Conservation (phyloP, 805 yeast genomes). For the Starmerella stellata region DNA sequence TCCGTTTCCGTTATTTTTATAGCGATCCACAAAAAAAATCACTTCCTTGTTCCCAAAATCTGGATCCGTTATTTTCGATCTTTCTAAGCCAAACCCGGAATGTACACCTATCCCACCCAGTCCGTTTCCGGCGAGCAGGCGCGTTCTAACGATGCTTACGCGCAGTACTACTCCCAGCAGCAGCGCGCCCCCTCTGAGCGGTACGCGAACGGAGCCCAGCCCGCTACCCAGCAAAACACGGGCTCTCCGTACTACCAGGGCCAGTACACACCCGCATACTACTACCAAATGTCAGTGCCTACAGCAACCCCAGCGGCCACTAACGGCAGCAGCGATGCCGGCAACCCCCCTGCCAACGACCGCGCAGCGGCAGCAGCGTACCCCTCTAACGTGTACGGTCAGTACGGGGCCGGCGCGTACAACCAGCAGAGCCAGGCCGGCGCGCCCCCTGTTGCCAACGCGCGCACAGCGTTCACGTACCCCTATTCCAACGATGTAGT, state of each 20-base stretch:
- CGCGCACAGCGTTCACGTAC: slow-evolving; percentile 2
- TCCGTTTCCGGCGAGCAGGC: slow-evolving; percentile 4
- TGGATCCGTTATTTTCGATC: too few species aligned
- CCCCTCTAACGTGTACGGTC: background rate
- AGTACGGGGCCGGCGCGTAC: slow-evolving; percentile 9
- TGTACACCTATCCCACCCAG: slow-evolving; percentile 6
- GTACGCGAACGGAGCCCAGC: slow-evolving; percentile 10
- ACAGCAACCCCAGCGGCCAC: too few species aligned
- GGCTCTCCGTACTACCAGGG: slow-evolving; percentile 13
- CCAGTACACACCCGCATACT: slow-evolving; percentile 11
- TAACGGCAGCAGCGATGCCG: slow-evolving; percentile 7
- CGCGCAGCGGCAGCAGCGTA: too few species aligned
- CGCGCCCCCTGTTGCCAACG: slow-evolving; percentile 5
- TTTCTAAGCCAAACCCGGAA: background rate
- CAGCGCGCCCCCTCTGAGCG: slow-evolving; percentile 9
- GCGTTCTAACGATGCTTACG: slow-evolving; percentile 6
- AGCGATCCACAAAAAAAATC: too few species aligned
- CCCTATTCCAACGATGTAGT: slow-evolving; percentile 9
- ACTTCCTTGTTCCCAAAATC: too few species aligned
- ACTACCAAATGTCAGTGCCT: slow-evolving; percentile 11
- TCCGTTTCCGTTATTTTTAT: too few species aligned
- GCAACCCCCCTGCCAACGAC: slow-evolving; percentile 3
- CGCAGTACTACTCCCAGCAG: slow-evolving; percentile 8
- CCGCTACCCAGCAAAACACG: slow-evolving; percentile 8
- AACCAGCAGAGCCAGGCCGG: slow-evolving; percentile 6